phyloP scores from a whole-genome alignment of 2,329 filamentous ascomycete species.

The Calonectria pauciramosa region DNA sequence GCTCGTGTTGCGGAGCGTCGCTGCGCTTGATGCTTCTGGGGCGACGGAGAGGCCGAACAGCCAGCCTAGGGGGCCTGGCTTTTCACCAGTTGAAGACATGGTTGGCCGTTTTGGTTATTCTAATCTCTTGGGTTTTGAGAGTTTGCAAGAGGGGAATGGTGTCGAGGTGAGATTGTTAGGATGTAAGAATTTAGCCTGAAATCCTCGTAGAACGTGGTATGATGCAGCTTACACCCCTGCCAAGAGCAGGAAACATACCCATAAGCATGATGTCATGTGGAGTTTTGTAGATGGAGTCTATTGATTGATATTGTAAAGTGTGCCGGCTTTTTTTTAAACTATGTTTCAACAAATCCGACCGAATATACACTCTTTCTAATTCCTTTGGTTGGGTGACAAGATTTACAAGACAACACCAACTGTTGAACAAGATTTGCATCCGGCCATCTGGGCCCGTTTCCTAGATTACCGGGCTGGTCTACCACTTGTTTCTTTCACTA shows the following conservation, averaged over 20 bases:
- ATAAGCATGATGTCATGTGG: not conserved
- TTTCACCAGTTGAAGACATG: not conserved
- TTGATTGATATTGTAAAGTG: not conserved
- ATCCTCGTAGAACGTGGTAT: not conserved
- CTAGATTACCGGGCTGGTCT: too few species aligned
- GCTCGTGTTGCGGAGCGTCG: not conserved
- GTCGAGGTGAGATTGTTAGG: not conserved
- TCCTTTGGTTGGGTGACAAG: too few species aligned
- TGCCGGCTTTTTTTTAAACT: too few species aligned
- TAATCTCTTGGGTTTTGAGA: not conserved
- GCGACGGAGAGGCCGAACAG: not conserved
- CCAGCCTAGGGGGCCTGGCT: not conserved
- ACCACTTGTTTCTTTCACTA: too few species aligned
- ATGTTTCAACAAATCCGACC: too few species aligned
- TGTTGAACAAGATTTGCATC: too few species aligned
- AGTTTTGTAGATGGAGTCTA: not conserved
- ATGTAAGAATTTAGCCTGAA: not conserved
- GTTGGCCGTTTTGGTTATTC: too few species aligned
- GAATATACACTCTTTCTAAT: too few species aligned
- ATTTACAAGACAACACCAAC: too few species aligned
- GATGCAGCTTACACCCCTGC: not conserved
- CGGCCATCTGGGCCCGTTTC: too few species aligned
- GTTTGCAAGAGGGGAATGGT: too few species aligned
- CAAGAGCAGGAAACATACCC: not conserved
- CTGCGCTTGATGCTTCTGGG: not conserved